Percentiles rank a stretch among this genome's conserved stretches.
These are phyloP conservation scores for Pseudonitzschia delicatissima DNA, from an alignment of 108 stramenopile genomes.

Conservation along the genomic window DNA sequence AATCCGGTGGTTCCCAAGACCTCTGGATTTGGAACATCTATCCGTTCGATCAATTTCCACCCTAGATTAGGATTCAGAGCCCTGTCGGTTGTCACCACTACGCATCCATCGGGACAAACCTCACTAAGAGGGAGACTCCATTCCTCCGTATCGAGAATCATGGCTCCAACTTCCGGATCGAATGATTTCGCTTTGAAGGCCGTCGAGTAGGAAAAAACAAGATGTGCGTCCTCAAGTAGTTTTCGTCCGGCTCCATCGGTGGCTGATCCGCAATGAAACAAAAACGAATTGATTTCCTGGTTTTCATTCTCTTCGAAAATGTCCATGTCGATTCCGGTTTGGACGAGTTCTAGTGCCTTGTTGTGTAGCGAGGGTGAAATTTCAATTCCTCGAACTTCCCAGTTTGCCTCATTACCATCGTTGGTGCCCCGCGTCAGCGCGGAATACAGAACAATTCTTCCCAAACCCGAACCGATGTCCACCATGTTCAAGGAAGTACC, in stretches of 20 bases:
- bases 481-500: slow-evolving; percentile 32
- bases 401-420: slow-evolving; percentile 10
- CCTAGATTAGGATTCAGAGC: slow-evolving; percentile 60
- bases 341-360: slow-evolving; percentile 31
- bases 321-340: not conserved
- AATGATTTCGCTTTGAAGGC: slow-evolving; percentile 51
- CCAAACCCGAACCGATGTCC: slow-evolving; percentile 79
- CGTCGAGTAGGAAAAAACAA: slow-evolving; percentile 75
- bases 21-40: slow-evolving; percentile 77
- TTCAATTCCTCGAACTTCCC: slow-evolving; percentile 74
- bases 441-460: slow-evolving; percentile 55
- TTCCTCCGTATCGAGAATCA: slow-evolving; percentile 53
- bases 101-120: slow-evolving; percentile 43
- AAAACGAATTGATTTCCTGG: slow-evolving; percentile 7
- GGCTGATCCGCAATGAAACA: slow-evolving; percentile 37
- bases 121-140: slow-evolving; percentile 60
- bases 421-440: slow-evolving; percentile 45
- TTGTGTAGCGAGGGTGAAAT: slow-evolving; percentile 51
- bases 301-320: not conserved
- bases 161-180: slow-evolving; percentile 46
- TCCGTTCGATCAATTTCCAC: slow-evolving; percentile 61
- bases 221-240: slow-evolving; percentile 44
- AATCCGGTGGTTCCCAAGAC: slow-evolving; percentile 66
- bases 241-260: not conserved
- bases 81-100: slow-evolving; percentile 79